Evolutionary conservation across 495 filamentous ascomycete species (phyloP), one percentile per base, ranked within the genome.

Genomic region (Trichoderma gamsii): DNA sequence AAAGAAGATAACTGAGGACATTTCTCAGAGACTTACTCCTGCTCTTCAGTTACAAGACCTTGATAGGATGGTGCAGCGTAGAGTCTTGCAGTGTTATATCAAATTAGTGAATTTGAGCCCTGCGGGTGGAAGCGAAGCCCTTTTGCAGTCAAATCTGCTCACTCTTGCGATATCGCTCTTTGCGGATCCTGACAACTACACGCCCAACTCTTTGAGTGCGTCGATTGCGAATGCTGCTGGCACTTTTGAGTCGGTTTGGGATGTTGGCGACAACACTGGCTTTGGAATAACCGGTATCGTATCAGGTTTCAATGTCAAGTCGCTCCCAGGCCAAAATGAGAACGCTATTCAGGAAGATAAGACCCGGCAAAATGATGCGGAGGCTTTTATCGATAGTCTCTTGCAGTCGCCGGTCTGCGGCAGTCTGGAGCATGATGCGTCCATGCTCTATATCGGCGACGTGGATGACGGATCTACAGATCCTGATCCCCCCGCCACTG

Each of bases 71-170:
- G 92, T 96, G 11, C 89, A 93, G 52, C 84, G 95, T 61, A 87
- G 95, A 71, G 93, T 99, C 6, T 82, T 98, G 15, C 94, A 99
- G 79, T 97, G 93, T 73, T 98, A 97, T 73, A 88, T 88, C 3
- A 96, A 92, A 76, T 82, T 99, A 38, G 88, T 99, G 11, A 92
- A 90, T 73, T 86, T 93, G 44, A 95, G 92, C 73, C 90, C 92
- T 29, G 82, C 86, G 23, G 91, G 88, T 18, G 90, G 91, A 64
- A 89, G 86, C 46, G 96, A 98, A 72, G 87, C 90, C 0, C 85
- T 97, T 3, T 79, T 96, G 13, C 95, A 98, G 71, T 94, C 96
- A 0, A 98, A 95, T 70, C 84, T 99, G 8, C 84, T 99, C 32
- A 95, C 93, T n/a, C 80, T 97, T 15, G 93, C 95, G 8, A 88